Evolutionary conservation across 495 filamentous ascomycete species (phyloP).

Genomic region (Penicillium subrubescens): DNA sequence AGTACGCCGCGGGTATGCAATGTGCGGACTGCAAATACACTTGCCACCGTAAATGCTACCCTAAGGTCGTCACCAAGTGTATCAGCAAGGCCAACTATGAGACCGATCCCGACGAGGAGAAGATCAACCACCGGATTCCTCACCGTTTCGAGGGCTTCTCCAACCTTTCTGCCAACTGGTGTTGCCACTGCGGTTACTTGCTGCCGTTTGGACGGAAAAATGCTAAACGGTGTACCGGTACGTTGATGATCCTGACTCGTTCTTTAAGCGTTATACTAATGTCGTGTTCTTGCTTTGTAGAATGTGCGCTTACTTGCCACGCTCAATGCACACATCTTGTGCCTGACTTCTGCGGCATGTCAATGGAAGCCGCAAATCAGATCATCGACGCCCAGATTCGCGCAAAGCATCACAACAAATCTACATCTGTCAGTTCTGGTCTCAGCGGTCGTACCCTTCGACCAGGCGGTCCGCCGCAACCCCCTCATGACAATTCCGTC

Average conservation of each 20-base stretch:
- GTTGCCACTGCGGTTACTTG: conserved; percentile 97
- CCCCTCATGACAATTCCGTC: conserved; percentile 49
- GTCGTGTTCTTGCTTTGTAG: conserved; percentile 44
- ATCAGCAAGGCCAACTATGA: conserved; percentile 99
- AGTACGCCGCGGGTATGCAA: conserved; percentile 98
- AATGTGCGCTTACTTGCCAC: conserved; percentile 92
- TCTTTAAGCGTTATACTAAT: conserved; percentile 23
- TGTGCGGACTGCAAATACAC: conserved; percentile 99
- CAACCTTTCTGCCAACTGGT: conserved; percentile 98
- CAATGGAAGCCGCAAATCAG: conserved; percentile 94
- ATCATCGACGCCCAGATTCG: conserved; percentile 63
- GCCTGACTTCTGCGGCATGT: conserved; percentile 99
- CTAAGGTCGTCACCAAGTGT: conserved; percentile 98
- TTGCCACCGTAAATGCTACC: conserved; percentile 95
- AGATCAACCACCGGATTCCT: conserved; percentile 98
- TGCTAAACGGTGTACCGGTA: conserved; percentile 87
- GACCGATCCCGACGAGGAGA: conserved; percentile 97
- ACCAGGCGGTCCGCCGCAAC: conserved; percentile 49
- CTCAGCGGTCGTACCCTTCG: conserved; percentile 70
- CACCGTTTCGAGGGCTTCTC: conserved; percentile 94
- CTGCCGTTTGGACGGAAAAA: conserved; percentile 96
- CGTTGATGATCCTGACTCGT: conserved; percentile 12
- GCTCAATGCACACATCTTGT: conserved; percentile 92
- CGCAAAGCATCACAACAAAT: conserved; percentile 50
- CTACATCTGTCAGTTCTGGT: conserved; percentile 51